Evolutionary conservation across 805 yeast genomes (phyloP).

Genomic region (Cyberlindnera petersonii): DNA sequence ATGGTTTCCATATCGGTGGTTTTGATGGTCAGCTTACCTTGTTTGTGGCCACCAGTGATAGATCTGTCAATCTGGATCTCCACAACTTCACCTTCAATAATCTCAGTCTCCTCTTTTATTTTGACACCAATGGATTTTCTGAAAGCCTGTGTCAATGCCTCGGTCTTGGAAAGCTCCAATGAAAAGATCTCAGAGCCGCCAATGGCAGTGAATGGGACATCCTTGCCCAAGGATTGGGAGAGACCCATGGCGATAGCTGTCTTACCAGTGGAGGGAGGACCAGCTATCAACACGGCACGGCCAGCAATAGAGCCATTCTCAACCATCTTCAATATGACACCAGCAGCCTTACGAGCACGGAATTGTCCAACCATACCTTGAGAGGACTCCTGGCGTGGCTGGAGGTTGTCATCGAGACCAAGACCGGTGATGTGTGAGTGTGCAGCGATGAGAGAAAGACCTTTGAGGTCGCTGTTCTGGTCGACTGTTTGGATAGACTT

Average conservation of each 20-base stretch:
- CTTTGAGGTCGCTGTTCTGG: constrained; percentile 47
- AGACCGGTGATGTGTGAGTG: constrained; percentile 96
- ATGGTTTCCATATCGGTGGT: constrained; percentile 99
- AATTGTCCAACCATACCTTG: constrained; percentile 98
- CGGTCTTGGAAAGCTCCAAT: constrained; percentile 90
- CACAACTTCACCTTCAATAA: constrained; percentile 98
- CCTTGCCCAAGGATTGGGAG: constrained; percentile 60
- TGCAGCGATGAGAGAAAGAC: constrained; percentile 87
- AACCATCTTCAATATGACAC: constrained; percentile 87
- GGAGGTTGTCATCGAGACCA: constrained; percentile 89
- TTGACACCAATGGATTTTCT: constrained; percentile 93
- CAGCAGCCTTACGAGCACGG: constrained; percentile 95
- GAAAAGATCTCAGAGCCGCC: constrained; percentile 94
- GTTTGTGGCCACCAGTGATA: constrained; percentile 95
- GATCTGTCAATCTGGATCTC: constrained; percentile 93
- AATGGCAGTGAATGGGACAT: constrained; percentile 91
- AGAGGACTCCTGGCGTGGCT: constrained; percentile 60
- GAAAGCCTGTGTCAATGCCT: constrained; percentile 93
- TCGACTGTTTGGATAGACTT: constrained; percentile 41
- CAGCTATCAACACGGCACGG: constrained; percentile 90
- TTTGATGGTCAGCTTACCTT: constrained; percentile 94
- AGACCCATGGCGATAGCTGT: constrained; percentile 97
- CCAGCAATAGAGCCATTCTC: constrained; percentile 96
- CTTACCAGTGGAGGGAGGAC: constrained; percentile 98
- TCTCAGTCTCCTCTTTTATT: constrained; percentile 94